Evolutionary conservation across 306 rosid species (phyloP), one percentile per base, ranked within the genome.

Genomic region (cucumber (Cucumis sativus)): DNA sequence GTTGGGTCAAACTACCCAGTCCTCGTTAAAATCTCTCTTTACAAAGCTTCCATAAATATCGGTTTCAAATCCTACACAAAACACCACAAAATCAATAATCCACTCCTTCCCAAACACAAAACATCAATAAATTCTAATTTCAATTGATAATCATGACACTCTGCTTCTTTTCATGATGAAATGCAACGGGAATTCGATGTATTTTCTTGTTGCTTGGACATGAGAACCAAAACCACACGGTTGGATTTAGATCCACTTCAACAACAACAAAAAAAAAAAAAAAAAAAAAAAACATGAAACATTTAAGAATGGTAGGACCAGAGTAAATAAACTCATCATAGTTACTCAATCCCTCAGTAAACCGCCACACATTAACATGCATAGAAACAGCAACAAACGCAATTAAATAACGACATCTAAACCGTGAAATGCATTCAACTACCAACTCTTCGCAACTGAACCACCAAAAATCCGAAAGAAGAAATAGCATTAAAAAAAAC

Each of bases 41-140:
- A 76, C 40, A 59, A 76, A 52, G 63, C 63, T 54, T 49, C 77
- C 77, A 73, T 73, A 18, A 73, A 73, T 30, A 54, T 51, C 49
- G 12, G 62, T 25, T 73, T 52, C 30, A 37, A 56, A 56, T 78
- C 81, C 79, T 77, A 62, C 55, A 61, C 30, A 73, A 33, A 76
- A 59, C 67, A 28, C 49, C 49, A 28, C 49, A 51, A 47, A 71
- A 71, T 51, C 60, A 14, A 30, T 49, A 23, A 71, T 16, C 43
- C 60, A 25, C 59, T 18, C 76, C 15, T 23, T 49, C 20, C 25
- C 23, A 4, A 71, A 45, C 23, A 49, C 61, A 51, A 71, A 49
- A 8, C 49, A 8, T 12, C 71, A 4, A 4, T 2, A 49, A 51
- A 47, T 11, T 71, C 37, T 49, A 4, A 25, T 69, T 43, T 21